A percentile compares a stretch with the other conserved stretches of the same genome.
Evolutionary conservation across 108 stramenopile species (phyloP).

Genomic region (Fistulifera pelliculosa): DNA sequence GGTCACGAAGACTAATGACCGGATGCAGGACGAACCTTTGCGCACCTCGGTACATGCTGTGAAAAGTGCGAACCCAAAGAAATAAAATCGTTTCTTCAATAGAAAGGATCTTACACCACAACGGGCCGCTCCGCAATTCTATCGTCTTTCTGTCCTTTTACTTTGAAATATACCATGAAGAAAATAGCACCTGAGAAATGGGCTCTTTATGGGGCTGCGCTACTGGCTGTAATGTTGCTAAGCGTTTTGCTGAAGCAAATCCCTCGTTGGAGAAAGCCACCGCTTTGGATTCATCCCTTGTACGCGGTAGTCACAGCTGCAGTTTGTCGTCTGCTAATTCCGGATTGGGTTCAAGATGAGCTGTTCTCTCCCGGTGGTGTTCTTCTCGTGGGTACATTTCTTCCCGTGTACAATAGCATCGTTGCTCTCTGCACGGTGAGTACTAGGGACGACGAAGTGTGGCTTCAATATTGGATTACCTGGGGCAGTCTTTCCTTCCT

Average conservation of each 20-base stretch:
- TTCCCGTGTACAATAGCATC: conserved; percentile 27
- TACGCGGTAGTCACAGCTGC: conserved; percentile 11
- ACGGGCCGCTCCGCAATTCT: too few species aligned
- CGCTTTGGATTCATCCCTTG: conserved; percentile 15
- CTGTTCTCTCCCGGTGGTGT: conserved; percentile 36
- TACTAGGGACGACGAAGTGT: conserved; percentile 20
- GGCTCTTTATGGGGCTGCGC: conserved; percentile 17
- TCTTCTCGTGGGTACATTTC: conserved; percentile 16
- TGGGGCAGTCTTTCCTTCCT: conserved; percentile 9
- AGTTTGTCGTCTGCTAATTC: conserved; percentile 16
- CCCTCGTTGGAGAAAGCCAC: conserved; percentile 20
- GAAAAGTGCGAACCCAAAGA: too few species aligned
- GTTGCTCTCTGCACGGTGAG: conserved; percentile 21
- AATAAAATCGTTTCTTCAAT: too few species aligned
- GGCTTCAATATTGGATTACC: conserved; percentile 31
- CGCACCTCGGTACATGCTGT: too few species aligned
- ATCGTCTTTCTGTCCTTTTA: too few species aligned
- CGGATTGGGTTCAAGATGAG: conserved; percentile 32
- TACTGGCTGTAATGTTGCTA: conserved; percentile 9
- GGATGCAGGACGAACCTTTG: too few species aligned
- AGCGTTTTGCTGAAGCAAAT: conserved; percentile 13
- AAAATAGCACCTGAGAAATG: conserved; percentile 22
- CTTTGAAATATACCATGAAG: conserved; percentile 24
- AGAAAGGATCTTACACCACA: too few species aligned
- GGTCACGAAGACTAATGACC: too few species aligned